These are phyloP conservation scores for Lecanoromycetidae sp. DNA, from an alignment of 2,329 filamentous ascomycete genomes.

Conservation along the genomic window DNA sequence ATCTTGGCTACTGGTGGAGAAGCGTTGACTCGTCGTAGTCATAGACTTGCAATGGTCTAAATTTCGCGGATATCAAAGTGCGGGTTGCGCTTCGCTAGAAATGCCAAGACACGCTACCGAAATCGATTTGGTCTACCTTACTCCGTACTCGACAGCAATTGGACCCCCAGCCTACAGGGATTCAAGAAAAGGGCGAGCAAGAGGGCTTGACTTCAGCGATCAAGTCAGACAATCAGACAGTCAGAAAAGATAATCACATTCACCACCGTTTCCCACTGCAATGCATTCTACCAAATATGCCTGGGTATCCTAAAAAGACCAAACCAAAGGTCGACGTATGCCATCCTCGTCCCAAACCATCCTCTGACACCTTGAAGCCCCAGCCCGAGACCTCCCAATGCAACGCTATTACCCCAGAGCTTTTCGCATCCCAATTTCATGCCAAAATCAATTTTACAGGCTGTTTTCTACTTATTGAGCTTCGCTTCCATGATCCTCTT, in stretches of 20 bases:
- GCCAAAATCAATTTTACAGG: not conserved
- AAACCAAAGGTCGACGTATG: not conserved
- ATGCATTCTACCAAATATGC: not conserved
- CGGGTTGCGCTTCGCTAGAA: not conserved
- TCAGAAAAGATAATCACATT: too few relatives aligned
- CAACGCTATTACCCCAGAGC: not conserved
- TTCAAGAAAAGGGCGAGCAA: too few relatives aligned
- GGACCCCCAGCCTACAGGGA: too few relatives aligned
- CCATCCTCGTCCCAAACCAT: not conserved
- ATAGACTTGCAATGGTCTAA: not conserved
- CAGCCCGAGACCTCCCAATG: too few relatives aligned
- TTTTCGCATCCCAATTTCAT: not conserved
- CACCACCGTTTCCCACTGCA: too few relatives aligned
- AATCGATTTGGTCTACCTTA: too few relatives aligned
- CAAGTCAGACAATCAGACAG: not conserved
- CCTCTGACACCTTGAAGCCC: not conserved
- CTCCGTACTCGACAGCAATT: too few relatives aligned
- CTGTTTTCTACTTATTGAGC: not conserved
- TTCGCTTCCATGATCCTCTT: slow-evolving; percentile 43
- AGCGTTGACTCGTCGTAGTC: not conserved
- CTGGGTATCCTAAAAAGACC: slow-evolving; percentile 4
- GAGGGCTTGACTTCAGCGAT: too few relatives aligned
- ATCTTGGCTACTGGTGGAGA: slow-evolving; percentile 55
- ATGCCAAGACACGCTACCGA: too few relatives aligned
- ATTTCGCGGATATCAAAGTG: not conserved